Base-by-base conservation (phyloP, 345 rosid genomes). In the Rhizophora mangle region DNA sequence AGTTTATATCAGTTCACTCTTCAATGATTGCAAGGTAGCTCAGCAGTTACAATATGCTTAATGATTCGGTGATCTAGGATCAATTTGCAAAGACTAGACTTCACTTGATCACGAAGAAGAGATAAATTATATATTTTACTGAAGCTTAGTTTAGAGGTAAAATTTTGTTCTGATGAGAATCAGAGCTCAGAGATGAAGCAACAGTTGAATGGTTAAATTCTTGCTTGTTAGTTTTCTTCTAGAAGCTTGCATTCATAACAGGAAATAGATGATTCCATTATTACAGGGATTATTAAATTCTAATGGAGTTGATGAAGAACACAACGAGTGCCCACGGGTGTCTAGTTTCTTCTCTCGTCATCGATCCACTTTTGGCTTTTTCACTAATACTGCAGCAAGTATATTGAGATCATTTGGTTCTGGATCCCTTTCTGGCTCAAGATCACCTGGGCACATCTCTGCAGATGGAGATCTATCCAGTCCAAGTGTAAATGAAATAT, bases 351-450 rank as follows among this genome's bases (percentile, higher is more conserved):
- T 76, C 68, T 87, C 78, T 75, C 78, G 76, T 79, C 89, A 92
- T 61, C 87, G 68, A 74, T 85, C 84, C 74, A 86, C 95, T 59
- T 55, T 89, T 66, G 92, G 88, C 69, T 84, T 91, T 80, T 82
- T 94, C 73, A 73, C 77, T 13, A 83, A 82, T 76, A 80, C 86
- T 76, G 84, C 81, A 24, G 76, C 79, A 29, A 73, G 85, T 79
- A 67, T 94, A 66, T 85, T 94, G 59, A 83, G 90, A 68, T 77
- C 82, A 55, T 76, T 74, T 31, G 69, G 84, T 74, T 86, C 85
- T 29, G 55, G 80, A 59, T 79, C 90, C n/a, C 66, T 58, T 58
- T 63, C 80, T 64, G 77, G 77, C 69, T 64, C 81, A 13, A 67
- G 72, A 26, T 74, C 81, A 58, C 74, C 81, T 70, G 65, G 76